Conservation (phyloP, 2,329 filamentous ascomycete species). For the Exophiala mesophila region DNA sequence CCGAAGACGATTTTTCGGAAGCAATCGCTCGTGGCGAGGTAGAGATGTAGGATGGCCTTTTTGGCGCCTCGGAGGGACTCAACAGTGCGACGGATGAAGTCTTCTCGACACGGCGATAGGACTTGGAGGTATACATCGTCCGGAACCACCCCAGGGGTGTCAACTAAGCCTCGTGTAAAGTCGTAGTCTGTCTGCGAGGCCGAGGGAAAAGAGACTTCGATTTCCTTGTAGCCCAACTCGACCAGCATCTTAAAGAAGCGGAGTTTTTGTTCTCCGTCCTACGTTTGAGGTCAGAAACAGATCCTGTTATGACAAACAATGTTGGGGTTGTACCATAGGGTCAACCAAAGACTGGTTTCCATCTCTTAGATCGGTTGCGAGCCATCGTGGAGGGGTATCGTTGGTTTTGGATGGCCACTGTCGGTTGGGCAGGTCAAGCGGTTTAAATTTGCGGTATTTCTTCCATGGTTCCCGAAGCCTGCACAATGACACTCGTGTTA, state of each 20-base stretch:
- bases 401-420: conserved; percentile 79
- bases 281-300: conserved; percentile 15
- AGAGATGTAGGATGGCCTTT: conserved; percentile 92
- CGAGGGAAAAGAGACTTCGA: conserved; percentile 92
- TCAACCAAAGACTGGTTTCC: conserved; percentile 91
- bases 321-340: conserved; percentile 66
- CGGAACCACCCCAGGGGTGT: conserved; percentile 75
- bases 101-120: conserved; percentile 83
- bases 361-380: conserved; percentile 82
- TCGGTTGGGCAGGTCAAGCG: conserved; percentile 46
- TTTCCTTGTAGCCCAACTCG: conserved; percentile 93
- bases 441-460: conserved; percentile 45
- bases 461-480: conserved; percentile 48
- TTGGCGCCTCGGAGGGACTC: conserved; percentile 84
- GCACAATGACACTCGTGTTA: too few relatives aligned
- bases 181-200: conserved; percentile 94
- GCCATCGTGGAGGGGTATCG: conserved; percentile 82
- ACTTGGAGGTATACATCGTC: conserved; percentile 92
- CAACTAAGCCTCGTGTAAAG: conserved; percentile 80
- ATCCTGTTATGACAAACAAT: background rate
- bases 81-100: conserved; percentile 84
- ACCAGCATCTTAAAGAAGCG: conserved; percentile 91
- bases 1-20: conserved; percentile 89
- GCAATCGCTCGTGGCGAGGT: conserved; percentile 92
- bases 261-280: conserved; percentile 95